Conservation (phyloP, 495 filamentous ascomycete genomes). For the Tuber calosporum region DNA sequence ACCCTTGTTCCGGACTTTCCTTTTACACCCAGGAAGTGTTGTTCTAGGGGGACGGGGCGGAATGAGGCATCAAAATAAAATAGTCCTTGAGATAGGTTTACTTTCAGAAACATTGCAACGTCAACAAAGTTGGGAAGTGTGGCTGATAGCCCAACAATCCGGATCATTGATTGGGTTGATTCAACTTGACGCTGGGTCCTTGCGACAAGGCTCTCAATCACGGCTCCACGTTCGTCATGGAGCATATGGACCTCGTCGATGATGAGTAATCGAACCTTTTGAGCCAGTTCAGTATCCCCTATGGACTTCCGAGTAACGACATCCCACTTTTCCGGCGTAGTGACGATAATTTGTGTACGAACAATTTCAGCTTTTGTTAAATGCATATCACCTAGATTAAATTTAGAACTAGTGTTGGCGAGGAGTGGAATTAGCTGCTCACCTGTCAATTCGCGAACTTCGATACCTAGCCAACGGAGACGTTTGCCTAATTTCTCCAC, state of each 20-base stretch:
- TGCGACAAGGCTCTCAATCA: conserved; percentile 89
- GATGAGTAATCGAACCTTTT: conserved; percentile 92
- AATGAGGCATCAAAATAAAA: conserved; percentile 98
- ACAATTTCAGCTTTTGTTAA: conserved; percentile 93
- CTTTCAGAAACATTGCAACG: conserved; percentile 91
- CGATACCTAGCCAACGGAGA: conserved; percentile 84
- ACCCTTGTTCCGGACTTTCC: conserved; percentile 73
- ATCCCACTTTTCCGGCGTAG: conserved; percentile 99
- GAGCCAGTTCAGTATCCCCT: conserved; percentile 92
- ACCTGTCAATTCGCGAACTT: conserved; percentile 80
- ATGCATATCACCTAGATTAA: conserved; percentile 73
- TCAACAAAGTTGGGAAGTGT: conserved; percentile 95
- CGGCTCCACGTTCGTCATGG: conserved; percentile 92
- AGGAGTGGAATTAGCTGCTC: not conserved
- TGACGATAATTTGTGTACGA: conserved; percentile 95
- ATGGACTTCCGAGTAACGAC: conserved; percentile 95
- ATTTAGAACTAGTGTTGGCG: conserved; percentile 1
- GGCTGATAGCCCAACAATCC: conserved; percentile 88
- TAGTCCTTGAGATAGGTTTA: conserved; percentile 84
- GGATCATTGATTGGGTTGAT: conserved; percentile 93
- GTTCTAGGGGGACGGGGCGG: conserved; percentile 88
- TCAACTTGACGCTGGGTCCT: conserved; percentile 94
- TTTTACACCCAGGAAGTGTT: conserved; percentile 94
- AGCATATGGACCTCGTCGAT: conserved; percentile 99
- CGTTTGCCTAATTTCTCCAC: conserved; percentile 90